Conservation (phyloP, 352 stramenopile species). For the Thraustochytrium sp. region DNA sequence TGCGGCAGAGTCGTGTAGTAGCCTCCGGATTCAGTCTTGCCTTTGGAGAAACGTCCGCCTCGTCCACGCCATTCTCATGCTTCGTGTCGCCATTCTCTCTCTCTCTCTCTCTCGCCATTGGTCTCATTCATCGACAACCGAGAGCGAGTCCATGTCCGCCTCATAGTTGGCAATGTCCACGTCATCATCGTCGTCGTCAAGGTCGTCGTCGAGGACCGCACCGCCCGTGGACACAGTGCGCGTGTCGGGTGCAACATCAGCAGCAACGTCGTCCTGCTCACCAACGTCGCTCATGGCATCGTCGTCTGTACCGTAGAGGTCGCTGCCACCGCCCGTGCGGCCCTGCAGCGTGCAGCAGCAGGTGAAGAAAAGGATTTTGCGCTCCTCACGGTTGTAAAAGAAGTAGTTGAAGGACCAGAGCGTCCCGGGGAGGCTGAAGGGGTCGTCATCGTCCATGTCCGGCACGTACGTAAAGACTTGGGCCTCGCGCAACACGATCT, state of each 20-base stretch:
- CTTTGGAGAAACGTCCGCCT: no score
- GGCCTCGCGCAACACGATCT: slow-evolving; percentile 75
- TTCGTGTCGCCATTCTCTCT: neutral
- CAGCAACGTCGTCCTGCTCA: neutral
- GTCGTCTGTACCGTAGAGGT: slow-evolving; percentile 22
- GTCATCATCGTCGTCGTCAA: neutral
- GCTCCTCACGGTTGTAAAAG: slow-evolving; percentile 84
- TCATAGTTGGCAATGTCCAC: neutral
- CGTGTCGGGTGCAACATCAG: no score
- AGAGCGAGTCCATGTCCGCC: neutral
- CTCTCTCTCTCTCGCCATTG: neutral
- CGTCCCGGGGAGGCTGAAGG: slow-evolving; percentile 75
- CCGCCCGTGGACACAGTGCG: neutral
- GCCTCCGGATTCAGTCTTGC: no score
- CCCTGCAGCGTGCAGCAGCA: slow-evolving; percentile 53
- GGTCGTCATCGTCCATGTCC: slow-evolving; percentile 76
- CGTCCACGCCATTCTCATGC: no score
- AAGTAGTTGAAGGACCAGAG: slow-evolving; percentile 92
- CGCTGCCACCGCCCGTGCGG: neutral
- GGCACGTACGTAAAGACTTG: slow-evolving; percentile 86
- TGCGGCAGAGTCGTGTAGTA: no score
- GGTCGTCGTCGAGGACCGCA: neutral
- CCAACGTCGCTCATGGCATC: slow-evolving; percentile 16
- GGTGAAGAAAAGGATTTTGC: slow-evolving; percentile 86
- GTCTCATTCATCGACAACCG: neutral